These are phyloP conservation scores for Colletotrichum sp. DNA, from an alignment of 2,329 filamentous ascomycete genomes.

Conservation along the genomic window DNA sequence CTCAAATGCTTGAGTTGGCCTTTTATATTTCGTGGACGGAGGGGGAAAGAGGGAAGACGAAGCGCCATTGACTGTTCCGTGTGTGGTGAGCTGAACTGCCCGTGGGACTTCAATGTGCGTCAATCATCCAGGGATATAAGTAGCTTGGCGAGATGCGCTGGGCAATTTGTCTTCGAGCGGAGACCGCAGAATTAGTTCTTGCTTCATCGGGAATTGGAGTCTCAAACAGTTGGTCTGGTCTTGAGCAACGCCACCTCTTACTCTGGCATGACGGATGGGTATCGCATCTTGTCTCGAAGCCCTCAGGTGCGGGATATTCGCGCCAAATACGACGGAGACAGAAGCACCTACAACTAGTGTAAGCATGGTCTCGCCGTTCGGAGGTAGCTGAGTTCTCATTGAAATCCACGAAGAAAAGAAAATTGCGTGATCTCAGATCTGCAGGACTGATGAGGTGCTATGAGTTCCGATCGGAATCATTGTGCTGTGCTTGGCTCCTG, in stretches of 20 bases:
- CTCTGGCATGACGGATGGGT: rapidly evolving
- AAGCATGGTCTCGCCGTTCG: rapidly evolving
- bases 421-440: rapidly evolving
- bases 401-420: rapidly evolving
- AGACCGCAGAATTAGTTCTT: no score
- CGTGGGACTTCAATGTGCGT: no score
- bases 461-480: rapidly evolving
- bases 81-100: no score
- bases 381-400: background rate
- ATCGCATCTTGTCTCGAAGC: rapidly evolving
- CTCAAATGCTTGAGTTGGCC: no score
- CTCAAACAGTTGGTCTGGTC: no score
- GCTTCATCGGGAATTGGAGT: no score
- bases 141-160: no score
- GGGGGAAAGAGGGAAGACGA: no score
- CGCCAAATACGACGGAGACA: background rate
- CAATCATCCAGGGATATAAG: rapidly evolving
- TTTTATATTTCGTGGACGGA: no score
- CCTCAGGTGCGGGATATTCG: rapidly evolving
- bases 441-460: background rate
- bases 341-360: background rate
- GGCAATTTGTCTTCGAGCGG: rapidly evolving
- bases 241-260: rapidly evolving
- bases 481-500: background rate
- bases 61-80: no score